Evolutionary conservation across 345 rosid species (phyloP), one percentile per base, ranked within the genome.

Genomic region (Melaleuca alternifolia): DNA sequence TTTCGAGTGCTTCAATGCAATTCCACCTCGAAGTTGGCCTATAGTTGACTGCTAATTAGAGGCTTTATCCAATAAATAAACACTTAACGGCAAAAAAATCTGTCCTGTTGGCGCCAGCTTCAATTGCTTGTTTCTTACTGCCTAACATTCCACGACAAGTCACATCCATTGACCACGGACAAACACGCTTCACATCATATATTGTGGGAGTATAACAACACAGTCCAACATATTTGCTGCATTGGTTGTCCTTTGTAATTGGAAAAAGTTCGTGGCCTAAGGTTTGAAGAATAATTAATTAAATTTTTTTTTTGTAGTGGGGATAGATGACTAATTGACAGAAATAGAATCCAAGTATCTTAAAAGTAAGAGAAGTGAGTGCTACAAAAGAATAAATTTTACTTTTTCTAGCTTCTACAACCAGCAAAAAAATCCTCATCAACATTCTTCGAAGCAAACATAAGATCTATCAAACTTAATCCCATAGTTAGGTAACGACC

Each of bases 61-160:
- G 83, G 86, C 88, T 61, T 86, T 89, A 59, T 85, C 85, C 89
- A 89, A 89, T 15, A 85, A 86, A 83, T 90, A 85, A 89, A 81
- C 86, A 56, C 41, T 77, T 71, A 53, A 53, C 76, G 76, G 88
- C 77, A n/a, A 65, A 15, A 65, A 65, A 33, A 65, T 65, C 21
- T 37, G 46, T 23, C 41, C 23, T 4, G 77, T 9, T 15, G 77
- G 75, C 84, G 71, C 86, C 85, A 79, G 86, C 87, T 88, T 92
- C 92, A 81, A 88, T 76, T 71, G 92, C 93, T 90, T 88, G 93
- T 92, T 87, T 92, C 88, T 92, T 93, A 85, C 89, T 91, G 90
- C 89, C 75, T 50, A 87, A 89, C 44, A 87, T 53, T 88, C 92
- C 91, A 6, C 88, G 84, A 21, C 79, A 84, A 84, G 81, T 37